phyloP scores from a whole-genome alignment of 108 stramenopile species.

The Aurantiochytrium sp. region DNA sequence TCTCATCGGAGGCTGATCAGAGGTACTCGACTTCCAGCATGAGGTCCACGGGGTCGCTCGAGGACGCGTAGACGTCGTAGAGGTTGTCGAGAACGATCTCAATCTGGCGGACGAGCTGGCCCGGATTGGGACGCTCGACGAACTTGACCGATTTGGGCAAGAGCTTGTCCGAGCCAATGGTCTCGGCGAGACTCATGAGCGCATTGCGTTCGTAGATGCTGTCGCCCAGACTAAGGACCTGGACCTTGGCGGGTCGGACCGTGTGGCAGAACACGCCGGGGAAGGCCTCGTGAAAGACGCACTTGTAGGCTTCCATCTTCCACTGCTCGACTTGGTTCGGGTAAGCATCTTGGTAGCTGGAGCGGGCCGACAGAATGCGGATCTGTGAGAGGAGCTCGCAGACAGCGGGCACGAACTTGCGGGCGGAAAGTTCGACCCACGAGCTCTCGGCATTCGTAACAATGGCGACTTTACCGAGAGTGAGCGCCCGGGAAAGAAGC shows the following conservation, averaged over 20 bases:
- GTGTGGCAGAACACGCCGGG: too few relatives aligned
- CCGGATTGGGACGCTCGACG: constrained; percentile 30
- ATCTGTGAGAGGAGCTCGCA: background rate
- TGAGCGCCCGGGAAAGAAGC: background rate
- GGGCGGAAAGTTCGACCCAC: constrained; percentile 23
- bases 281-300: background rate
- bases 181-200: background rate
- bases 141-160: constrained; percentile 28
- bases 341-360: constrained; percentile 13
- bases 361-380: constrained; percentile 20
- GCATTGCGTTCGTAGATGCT: constrained; percentile 28
- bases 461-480: background rate
- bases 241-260: too few relatives aligned
- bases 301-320: constrained; percentile 30
- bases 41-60: background rate
- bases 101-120: constrained; percentile 31
- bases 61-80: background rate
- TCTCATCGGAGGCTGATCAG: background rate
- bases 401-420: constrained; percentile 25
- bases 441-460: constrained; percentile 34
- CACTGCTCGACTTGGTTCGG: background rate
- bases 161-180: background rate
- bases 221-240: constrained; percentile 30
- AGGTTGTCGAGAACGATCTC: constrained; percentile 7
- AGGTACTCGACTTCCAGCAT: constrained; percentile 36